Percentiles rank a stretch among this genome's conserved stretches.
Conservation (phyloP, 768 basidiomycete genomes). For the Rhodotorula sphaerocarpa region DNA sequence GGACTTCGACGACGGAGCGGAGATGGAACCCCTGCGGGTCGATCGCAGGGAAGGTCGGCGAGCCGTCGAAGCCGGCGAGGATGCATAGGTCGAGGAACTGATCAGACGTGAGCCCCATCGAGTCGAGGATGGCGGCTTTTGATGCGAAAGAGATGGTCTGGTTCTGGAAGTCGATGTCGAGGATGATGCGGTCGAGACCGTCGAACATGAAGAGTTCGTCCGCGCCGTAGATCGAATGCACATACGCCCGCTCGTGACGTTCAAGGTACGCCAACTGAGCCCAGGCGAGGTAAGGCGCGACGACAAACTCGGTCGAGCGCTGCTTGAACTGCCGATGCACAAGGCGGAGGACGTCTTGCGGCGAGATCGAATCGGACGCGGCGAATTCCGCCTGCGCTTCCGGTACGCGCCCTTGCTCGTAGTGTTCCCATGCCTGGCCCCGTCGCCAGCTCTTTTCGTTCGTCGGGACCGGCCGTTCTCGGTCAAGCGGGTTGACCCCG, state of each 20-base stretch:
- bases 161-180: conserved; percentile 67
- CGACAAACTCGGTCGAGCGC: conserved; percentile 87
- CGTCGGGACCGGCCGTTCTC: conserved; percentile 38
- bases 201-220: conserved; percentile 86
- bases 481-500: conserved; percentile 63
- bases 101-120: conserved; percentile 63
- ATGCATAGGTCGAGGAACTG: conserved; percentile 92
- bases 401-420: conserved; percentile 85
- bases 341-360: conserved; percentile 92
- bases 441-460: conserved; percentile 42
- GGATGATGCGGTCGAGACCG: conserved; percentile 76
- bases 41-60: conserved; percentile 48
- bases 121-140: conserved; percentile 63
- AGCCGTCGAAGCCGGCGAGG: conserved; percentile 75
- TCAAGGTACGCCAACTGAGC: conserved; percentile 94
- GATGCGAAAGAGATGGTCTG: conserved; percentile 69
- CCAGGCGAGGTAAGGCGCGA: conserved; percentile 91
- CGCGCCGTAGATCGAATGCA: conserved; percentile 86
- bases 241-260: conserved; percentile 83
- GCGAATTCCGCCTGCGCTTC: conserved; percentile 74
- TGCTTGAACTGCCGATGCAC: conserved; percentile 87
- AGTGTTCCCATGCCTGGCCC: conserved; percentile 80
- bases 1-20: conserved; percentile 36
- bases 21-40: conserved; percentile 41
- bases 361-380: conserved; percentile 47